Evolutionary conservation across 1,284 basidiomycete genomes (phyloP).

Genomic region (Erythrobasidium hasegawianum): DNA sequence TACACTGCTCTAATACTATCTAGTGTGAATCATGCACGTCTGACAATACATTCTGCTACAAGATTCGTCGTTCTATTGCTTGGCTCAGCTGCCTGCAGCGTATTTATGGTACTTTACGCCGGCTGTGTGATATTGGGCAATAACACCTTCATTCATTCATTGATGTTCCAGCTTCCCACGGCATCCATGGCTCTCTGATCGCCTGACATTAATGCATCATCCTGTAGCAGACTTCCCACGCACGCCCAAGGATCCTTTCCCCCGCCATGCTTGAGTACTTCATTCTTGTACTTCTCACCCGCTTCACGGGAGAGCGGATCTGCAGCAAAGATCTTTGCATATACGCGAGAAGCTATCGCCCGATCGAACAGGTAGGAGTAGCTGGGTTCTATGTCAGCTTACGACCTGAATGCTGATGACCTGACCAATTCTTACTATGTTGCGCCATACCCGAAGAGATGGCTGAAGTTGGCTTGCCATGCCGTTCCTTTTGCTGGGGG

Average conservation of each 20-base stretch:
- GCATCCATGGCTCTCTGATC: conserved; percentile 78
- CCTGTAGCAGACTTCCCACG: conserved; percentile 69
- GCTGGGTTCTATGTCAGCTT: conserved; percentile 37
- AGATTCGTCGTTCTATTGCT: too few species aligned
- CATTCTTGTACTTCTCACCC: conserved; percentile 72
- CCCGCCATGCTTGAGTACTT: conserved; percentile 77
- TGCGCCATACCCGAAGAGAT: conserved; percentile 92
- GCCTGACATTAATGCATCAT: conserved; percentile 63
- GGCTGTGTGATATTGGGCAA: too few species aligned
- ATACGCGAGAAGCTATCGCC: conserved; percentile 87
- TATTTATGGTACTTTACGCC: too few species aligned
- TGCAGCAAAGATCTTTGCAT: conserved; percentile 66
- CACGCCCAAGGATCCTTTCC: conserved; percentile 91
- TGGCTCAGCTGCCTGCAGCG: not conserved
- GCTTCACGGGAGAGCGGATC: conserved; percentile 48
- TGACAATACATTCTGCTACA: too few species aligned
- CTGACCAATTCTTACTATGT: conserved; percentile 71
- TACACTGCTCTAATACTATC: not conserved
- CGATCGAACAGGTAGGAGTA: conserved; percentile 96
- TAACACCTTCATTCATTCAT: conserved; percentile 6
- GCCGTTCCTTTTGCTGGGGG: conserved; percentile 76
- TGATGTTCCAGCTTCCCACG: conserved; percentile 69
- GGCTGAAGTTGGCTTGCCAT: conserved; percentile 93
- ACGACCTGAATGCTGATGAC: too few species aligned
- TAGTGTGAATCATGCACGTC: too few species aligned